Evolutionary conservation across 2,329 filamentous ascomycete species (phyloP), one percentile per base, ranked within the genome.

Genomic region (Reticulascus tulasneorum): DNA sequence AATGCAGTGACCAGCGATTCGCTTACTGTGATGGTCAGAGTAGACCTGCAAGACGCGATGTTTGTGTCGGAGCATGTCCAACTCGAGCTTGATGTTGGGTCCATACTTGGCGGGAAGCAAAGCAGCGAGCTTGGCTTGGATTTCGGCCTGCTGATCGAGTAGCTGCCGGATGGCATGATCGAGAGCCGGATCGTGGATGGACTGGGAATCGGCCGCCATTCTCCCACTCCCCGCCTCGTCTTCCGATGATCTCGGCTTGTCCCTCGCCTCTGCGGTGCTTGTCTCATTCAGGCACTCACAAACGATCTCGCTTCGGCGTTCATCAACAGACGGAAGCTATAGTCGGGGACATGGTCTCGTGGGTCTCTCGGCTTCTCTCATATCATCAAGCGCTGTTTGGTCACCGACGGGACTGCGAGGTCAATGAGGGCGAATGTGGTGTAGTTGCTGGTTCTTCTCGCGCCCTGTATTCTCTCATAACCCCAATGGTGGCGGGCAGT

Each of bases 41-140:
- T 71, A 70, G 37, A 59, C 55, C 47, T 70, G 65, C 38, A 79
- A 59, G 27, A 67, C 62, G 39, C 62, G 66, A 37, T 71, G 58
- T 55, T 78, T 79, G 55, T 74, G 66, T 40, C 69, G 72, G 48
- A 79, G 59, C 69, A 77, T 75, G 33, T 66, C 63, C 19, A 75
- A 58, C 59, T 79, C 75, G 31, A 64, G 45, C 42, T 62, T 64
- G 46, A 66, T 56, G 51, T 74, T 67, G 34, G 66, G 61, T 30
- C 63, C 63, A 57, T 70, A 66, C 45, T 66, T 69, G 46, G 60
- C 59, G 36, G 68, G 66, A 12, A 75, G 60, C 30, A 75, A 55
- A 40, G 61, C 60, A 38, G 67, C 63, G 35, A 75, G 61, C 51
- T 66, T 67, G 44, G 71, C 63, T 48, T 73, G 67, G 48, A 75